Conservation (phyloP, 371 early-diverging fungal genomes). For the Mucor circinelloides region DNA sequence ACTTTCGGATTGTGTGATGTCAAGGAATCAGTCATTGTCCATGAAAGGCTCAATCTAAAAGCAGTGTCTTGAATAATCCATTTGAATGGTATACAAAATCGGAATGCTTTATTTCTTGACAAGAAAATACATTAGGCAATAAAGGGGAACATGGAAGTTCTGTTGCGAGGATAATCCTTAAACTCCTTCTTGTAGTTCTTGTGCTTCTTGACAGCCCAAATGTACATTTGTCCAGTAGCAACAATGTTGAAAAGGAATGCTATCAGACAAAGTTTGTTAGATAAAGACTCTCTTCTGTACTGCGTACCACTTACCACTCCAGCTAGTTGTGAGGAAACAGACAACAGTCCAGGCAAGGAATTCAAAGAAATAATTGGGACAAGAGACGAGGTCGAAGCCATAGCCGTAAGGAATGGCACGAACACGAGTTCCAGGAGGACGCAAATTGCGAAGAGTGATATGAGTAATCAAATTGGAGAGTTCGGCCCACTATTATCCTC, state of each 20-base stretch:
- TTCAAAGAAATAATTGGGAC: slow-evolving; percentile 95
- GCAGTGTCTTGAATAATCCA: not conserved
- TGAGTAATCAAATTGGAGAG: slow-evolving; percentile 87
- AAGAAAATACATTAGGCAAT: slow-evolving; percentile 49
- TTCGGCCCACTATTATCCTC: slow-evolving; percentile 65
- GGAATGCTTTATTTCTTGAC: not conserved
- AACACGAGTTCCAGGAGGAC: slow-evolving; percentile 87
- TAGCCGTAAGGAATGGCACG: slow-evolving; percentile 94
- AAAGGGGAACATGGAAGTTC: slow-evolving; percentile 92
- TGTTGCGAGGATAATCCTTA: slow-evolving; percentile 86
- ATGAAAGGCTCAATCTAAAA: not conserved
- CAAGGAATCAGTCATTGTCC: not conserved
- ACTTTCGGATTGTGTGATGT: no score
- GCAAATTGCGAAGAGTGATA: slow-evolving; percentile 86
- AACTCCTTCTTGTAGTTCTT: slow-evolving; percentile 90
- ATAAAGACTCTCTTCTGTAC: not conserved
- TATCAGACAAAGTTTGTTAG: slow-evolving; percentile 12
- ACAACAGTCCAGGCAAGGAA: slow-evolving; percentile 83
- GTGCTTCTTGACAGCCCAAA: slow-evolving; percentile 98
- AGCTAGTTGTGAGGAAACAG: slow-evolving; percentile 74
- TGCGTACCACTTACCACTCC: slow-evolving; percentile 58
- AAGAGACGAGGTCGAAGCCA: slow-evolving; percentile 90
- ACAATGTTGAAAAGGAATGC: slow-evolving; percentile 81
- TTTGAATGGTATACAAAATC: not conserved
- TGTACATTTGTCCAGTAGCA: slow-evolving; percentile 87